Evolutionary conservation across 176 grass and related monocot species (phyloP), one percentile per base, ranked within the genome.

Genomic region (Aegilops bicornis): DNA sequence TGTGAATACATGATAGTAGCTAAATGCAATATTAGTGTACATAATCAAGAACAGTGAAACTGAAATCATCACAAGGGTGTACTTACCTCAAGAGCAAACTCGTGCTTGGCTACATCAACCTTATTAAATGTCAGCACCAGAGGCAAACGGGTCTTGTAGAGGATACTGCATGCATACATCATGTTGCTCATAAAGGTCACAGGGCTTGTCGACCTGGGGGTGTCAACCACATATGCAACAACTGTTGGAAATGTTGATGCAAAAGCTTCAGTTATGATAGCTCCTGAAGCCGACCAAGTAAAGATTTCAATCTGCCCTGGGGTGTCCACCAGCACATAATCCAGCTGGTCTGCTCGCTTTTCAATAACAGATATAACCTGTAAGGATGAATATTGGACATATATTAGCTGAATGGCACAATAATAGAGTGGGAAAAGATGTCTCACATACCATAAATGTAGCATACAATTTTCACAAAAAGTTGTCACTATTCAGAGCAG

Each of bases 251-350:
- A 99, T 68, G 92, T 94, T 11, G 97, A 99, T 54, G 97, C 94
- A 75, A 99, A 99, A 81, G 91, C 88, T 92, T 99, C 97, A 24
- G 97, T 99, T 73, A 99, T 90, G 77, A 99, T 99, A 70, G 97
- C 94, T 86, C 97, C 97, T 62, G 97, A 99, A 89, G 94, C 97
- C 2, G 97, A 99, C 94, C 97, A 99, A 84, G 90, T 99, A 89
- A 96, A 99, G 40, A 99, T 99, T 79, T 99, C 97, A 94, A 99
- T 99, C 80, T 99, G 94, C 17, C 97, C 94, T 61, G 97, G 89
- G 29, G 97, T 99, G 79, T 99, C 97, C 0, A 99, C 97, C 66
- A 99, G 85, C 39, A 96, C 97, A 88, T 96, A 99, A 85, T 99
- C 94, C 33, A 96, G 75, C 68, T 96, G 90, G 77, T 96, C 90